Conservation (phyloP, 1,284 basidiomycete genomes). For the Ganoderma multipileum region DNA sequence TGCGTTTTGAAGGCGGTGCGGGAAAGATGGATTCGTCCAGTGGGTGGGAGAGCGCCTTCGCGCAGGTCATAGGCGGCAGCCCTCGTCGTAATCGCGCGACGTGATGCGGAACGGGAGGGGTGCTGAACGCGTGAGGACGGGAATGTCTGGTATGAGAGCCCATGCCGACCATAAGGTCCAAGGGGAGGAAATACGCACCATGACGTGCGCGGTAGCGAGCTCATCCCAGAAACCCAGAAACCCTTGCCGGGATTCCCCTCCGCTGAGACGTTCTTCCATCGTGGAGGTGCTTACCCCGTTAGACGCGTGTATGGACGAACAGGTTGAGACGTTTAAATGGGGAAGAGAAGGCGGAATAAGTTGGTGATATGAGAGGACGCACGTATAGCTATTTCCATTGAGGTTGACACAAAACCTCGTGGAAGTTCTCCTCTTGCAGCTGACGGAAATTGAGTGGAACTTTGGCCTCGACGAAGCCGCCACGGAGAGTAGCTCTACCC, state of each 20-base stretch:
- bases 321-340: not conserved
- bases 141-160: not conserved
- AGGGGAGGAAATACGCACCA: not conserved
- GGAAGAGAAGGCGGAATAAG: not conserved
- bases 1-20: not conserved
- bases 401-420: slow-evolving; percentile 16
- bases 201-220: slow-evolving; percentile 18
- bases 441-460: slow-evolving; percentile 17
- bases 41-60: not conserved
- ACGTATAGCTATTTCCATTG: slow-evolving; percentile 10
- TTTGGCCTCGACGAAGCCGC: slow-evolving; percentile 16
- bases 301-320: not conserved
- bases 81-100: not conserved
- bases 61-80: not conserved
- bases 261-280: slow-evolving; percentile 10
- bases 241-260: slow-evolving; percentile 24
- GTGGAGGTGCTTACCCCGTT: not conserved
- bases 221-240: slow-evolving; percentile 24
- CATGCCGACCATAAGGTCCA: too few species aligned
- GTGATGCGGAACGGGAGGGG: not conserved
- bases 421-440: slow-evolving; percentile 17
- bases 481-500: too few species aligned
- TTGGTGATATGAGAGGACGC: not conserved
- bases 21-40: not conserved
- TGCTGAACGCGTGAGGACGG: not conserved